Base-by-base conservation (phyloP, 2,329 filamentous ascomycete genomes). In the Ascochyta viciae-villosae region DNA sequence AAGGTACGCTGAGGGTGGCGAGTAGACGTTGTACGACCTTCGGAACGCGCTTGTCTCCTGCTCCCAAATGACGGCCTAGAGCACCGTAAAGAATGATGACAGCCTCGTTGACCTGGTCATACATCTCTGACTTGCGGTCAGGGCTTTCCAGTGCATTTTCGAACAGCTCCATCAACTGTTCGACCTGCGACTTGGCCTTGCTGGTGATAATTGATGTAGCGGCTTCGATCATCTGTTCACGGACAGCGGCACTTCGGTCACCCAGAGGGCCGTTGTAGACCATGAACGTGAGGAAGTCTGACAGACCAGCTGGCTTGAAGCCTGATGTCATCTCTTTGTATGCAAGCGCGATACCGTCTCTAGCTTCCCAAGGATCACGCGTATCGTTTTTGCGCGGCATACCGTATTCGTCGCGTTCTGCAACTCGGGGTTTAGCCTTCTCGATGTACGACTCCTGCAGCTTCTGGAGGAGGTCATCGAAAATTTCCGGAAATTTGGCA, bases 41-140 rank as follows among this genome's bases (percentile, higher is more conserved):
- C 1, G 93, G 92, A 44, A 98, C 86, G 68, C 96, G 93, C 63
- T 87, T 79, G 74, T 99, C 95, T n/a, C 92, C 92, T 7, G 87
- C 78, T 64, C 90, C 86, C 56, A 99, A 80, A 80, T 99, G 95
- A 47, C 91, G 87, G 39, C 93, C 95, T 34, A 99, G 80, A 47
- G 96, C 94, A 73, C 95, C 95, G 68, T 99, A 99, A 74, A 99
- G 89, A 66, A 99, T 95, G 65, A 99, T 93, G 48, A 99, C 93
- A 16, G 96, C 95, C 77, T 99, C 95, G 66, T 97, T 97, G 61
- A 98, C 90, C 57, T 92, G 86, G 75, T 99, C 96, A 16, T 91
- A 88, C 50, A 89, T 86, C 63, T 93, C 87, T 0, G 89, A 92
- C 54, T 87, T 89, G 72, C 89, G 91, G 74, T 95, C 91, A 3